Base-by-base conservation (phyloP, 2,329 filamentous ascomycete genomes). In the Fonsecaea pugnacius region DNA sequence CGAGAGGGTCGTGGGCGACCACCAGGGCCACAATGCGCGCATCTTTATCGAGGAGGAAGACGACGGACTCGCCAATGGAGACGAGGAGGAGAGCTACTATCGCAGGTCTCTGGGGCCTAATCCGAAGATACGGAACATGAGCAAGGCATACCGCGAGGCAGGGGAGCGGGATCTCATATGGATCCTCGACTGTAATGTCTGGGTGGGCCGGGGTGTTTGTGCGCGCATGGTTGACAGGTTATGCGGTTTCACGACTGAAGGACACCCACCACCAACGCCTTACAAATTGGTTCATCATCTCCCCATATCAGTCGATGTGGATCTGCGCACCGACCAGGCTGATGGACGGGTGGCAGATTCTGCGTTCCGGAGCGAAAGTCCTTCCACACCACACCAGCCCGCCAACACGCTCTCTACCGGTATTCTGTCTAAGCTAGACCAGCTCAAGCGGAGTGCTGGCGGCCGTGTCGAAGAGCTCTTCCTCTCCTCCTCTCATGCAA, bases 81-180 rank as follows among this genome's bases (percentile, higher is more conserved):
- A 78, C 10, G 83, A 82, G 59, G 77, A 82, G 53, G 72, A 78
- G 56, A 36, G 53, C 51, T 78, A 84, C 67, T 83, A 86, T 62
- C 57, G 57, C 46, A 16, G 24, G 10, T 59, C 33, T 16, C 83
- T 98, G 62, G 96, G 96, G 0, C 95, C 95, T 1, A 99, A 99
- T 73, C 95, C 95, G n/a, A 99, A 99, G 81, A 96, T 99, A 71
- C 85, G 95, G 57, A 99, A 99, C 75, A 91, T 98, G 83, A 97
- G 93, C 75, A 86, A 92, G 50, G 93, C 92, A 2, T 99, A 97
- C 74, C 83, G 92, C 32, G 93, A 98, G 74, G 91, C 92, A 1
- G 57, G 46, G 30, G 89, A 89, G 68, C 89, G 91, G 1, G 92
- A 97, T 73, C 84, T 98, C 30, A 83, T 99, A 24, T 99, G 95